A percentile compares a stretch with the other conserved stretches of the same genome.
These are phyloP conservation scores for Hyphodiscus hymeniophilus DNA, from an alignment of 495 filamentous ascomycete genomes.

Conservation along the genomic window DNA sequence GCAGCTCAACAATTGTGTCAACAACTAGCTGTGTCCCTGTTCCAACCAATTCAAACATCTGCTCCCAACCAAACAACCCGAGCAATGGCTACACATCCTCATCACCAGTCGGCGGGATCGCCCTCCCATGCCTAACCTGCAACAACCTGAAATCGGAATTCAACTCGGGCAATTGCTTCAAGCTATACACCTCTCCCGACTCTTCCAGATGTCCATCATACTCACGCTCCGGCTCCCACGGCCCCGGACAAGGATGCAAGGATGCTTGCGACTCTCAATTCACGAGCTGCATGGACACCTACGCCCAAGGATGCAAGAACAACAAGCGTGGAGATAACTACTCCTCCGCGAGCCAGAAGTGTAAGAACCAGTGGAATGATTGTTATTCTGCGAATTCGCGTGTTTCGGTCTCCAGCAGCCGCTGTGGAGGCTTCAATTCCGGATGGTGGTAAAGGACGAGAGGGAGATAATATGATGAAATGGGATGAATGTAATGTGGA, in stretches of 20 bases:
- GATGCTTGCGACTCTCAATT: constrained; percentile 43
- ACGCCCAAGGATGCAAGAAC: constrained; percentile 33
- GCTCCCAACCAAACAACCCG: constrained; percentile 31
- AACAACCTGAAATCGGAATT: constrained; percentile 36
- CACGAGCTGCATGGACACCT: constrained; percentile 34
- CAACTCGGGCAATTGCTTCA: constrained; percentile 30
- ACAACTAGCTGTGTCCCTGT: constrained; percentile 27
- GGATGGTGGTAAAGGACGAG: constrained; percentile 12
- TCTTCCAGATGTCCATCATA: constrained; percentile 31
- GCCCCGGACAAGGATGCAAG: constrained; percentile 28
- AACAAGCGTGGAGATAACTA: constrained; percentile 21
- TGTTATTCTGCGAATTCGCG: constrained; percentile 28
- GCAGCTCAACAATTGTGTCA: constrained; percentile 7
- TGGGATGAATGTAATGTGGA: too few species aligned
- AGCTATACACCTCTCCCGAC: constrained; percentile 33
- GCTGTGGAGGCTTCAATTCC: constrained; percentile 15
- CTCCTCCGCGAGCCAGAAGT: constrained; percentile 28
- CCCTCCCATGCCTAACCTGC: constrained; percentile 39
- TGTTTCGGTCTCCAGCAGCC: constrained; percentile 10
- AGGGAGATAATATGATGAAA: too few species aligned
- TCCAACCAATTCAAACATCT: constrained; percentile 37
- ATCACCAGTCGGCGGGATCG: constrained; percentile 39
- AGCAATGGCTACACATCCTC: constrained; percentile 30
- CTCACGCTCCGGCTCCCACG: constrained; percentile 9
- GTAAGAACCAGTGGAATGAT: constrained; percentile 32